Percentiles rank a stretch among this genome's conserved stretches.
Evolutionary conservation across 1,139 yeast species (phyloP).

Genomic region (Eremothecium sinecaudum): DNA sequence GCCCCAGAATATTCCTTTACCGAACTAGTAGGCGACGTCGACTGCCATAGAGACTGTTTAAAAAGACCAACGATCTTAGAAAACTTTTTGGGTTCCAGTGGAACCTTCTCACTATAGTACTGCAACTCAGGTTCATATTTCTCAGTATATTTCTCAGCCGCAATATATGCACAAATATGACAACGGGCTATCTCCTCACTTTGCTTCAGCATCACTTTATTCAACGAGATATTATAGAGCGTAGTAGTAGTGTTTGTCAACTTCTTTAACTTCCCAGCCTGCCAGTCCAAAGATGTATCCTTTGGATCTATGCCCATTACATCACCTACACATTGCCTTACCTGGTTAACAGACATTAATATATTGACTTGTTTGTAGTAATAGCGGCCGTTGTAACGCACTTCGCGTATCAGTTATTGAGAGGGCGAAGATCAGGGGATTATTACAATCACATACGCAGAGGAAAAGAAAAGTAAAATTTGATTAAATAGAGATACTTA

Average conservation of each 20-base stretch:
- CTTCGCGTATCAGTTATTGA: too few relatives aligned
- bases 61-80: slow-evolving; percentile 39
- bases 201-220: slow-evolving; percentile 40
- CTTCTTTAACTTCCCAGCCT: slow-evolving; percentile 41
- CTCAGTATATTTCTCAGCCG: slow-evolving; percentile 43
- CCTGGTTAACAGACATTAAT: slow-evolving; percentile 19
- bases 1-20: slow-evolving; percentile 23
- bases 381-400: too few relatives aligned
- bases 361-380: too few relatives aligned
- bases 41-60: slow-evolving; percentile 24
- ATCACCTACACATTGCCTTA: slow-evolving; percentile 17
- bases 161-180: slow-evolving; percentile 56
- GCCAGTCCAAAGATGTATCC: slow-evolving; percentile 34
- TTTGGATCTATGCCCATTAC: slow-evolving; percentile 14
- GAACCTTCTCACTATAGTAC: slow-evolving; percentile 38
- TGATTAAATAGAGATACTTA: too few relatives aligned
- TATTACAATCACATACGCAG: too few relatives aligned
- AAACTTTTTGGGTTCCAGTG: slow-evolving; percentile 45
- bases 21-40: slow-evolving; percentile 26
- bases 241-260: slow-evolving; percentile 42
- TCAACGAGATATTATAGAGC: slow-evolving; percentile 44
- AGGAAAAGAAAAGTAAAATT: too few relatives aligned
- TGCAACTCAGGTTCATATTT: slow-evolving; percentile 41
- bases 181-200: slow-evolving; percentile 53
- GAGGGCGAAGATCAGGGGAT: too few relatives aligned